These are phyloP conservation scores for Aegilops umbellulata DNA, from an alignment of 176 grass and related monocot genomes.

Conservation along the genomic window DNA sequence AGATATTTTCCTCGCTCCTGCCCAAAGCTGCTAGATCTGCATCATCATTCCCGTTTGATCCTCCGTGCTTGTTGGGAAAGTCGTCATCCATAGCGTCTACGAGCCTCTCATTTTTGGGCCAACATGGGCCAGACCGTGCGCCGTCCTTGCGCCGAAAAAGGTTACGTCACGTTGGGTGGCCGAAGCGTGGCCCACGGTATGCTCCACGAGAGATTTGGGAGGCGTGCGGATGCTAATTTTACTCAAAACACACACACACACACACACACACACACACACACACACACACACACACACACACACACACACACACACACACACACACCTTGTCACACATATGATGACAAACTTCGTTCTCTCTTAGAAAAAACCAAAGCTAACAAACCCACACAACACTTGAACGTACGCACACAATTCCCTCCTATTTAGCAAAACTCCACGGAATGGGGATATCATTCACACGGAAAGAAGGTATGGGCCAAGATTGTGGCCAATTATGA, in stretches of 20 bases:
- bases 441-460: no score
- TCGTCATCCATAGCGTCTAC: neutral
- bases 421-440: neutral
- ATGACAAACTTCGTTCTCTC: no score
- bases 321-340: no score
- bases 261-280: no score
- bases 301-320: no score
- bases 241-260: no score
- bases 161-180: neutral
- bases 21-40: neutral
- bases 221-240: neutral
- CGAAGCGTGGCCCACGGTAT: neutral
- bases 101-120: constrained; percentile 12
- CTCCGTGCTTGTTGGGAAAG: neutral
- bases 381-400: no score
- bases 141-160: neutral
- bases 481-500: neutral
- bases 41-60: neutral
- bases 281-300: no score
- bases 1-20: neutral
- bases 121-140: neutral
- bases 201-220: neutral
- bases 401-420: neutral
- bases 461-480: neutral
- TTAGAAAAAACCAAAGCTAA: no score